A percentile compares a stretch with the other conserved stretches of the same genome.
Evolutionary conservation across 345 rosid species (phyloP).

Genomic region (Draba incana): DNA sequence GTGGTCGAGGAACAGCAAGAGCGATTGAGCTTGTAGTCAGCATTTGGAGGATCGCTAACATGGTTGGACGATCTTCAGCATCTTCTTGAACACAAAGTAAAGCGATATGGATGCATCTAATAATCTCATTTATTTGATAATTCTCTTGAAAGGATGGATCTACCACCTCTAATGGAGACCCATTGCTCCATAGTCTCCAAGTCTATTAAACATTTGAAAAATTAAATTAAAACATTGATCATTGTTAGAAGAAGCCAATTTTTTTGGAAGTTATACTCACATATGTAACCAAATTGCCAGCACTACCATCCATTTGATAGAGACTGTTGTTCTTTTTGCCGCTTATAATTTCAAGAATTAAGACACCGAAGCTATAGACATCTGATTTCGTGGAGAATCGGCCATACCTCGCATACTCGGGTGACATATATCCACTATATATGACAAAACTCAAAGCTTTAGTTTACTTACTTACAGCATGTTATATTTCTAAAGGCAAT

Average conservation of each 20-base stretch:
- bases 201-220: slow-evolving; percentile 32
- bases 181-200: slow-evolving; percentile 56
- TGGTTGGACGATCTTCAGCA: slow-evolving; percentile 55
- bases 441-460: slow-evolving; percentile 3
- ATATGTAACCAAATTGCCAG: slow-evolving; percentile 33
- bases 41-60: slow-evolving; percentile 53
- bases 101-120: slow-evolving; percentile 63
- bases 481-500: neutral
- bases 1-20: slow-evolving; percentile 47
- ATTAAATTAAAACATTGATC: neutral
- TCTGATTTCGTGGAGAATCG: slow-evolving; percentile 43
- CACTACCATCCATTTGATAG: neutral
- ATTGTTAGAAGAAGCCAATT: neutral
- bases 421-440: slow-evolving; percentile 42
- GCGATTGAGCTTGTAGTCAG: slow-evolving; percentile 42
- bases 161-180: slow-evolving; percentile 43
- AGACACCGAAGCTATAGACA: slow-evolving; percentile 37
- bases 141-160: slow-evolving; percentile 41
- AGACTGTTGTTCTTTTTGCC: slow-evolving; percentile 28
- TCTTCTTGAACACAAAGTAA: slow-evolving; percentile 64
- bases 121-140: slow-evolving; percentile 28
- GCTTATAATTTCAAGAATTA: slow-evolving; percentile 38
- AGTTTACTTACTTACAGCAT: neutral
- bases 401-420: slow-evolving; percentile 41
- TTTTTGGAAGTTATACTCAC: slow-evolving; percentile 23